Percentiles rank a stretch among this genome's conserved stretches.
phyloP scores from a whole-genome alignment of 2,329 filamentous ascomycete species.

The Coleophoma cylindrospora region DNA sequence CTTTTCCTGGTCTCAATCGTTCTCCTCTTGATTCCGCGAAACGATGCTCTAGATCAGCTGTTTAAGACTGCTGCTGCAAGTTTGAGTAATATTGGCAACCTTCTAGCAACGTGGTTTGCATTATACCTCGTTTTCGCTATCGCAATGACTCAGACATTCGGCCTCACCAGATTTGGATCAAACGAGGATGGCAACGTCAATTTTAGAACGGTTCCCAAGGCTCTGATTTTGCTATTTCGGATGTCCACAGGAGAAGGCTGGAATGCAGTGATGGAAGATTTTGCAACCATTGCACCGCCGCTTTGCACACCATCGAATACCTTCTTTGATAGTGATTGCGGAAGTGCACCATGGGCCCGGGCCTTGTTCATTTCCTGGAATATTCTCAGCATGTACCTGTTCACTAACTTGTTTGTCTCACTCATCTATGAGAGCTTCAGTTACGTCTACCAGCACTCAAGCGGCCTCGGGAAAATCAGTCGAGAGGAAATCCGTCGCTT shows the following conservation, averaged over 20 bases:
- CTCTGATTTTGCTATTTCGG: constrained; percentile 86
- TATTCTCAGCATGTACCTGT: constrained; percentile 99
- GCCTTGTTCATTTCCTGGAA: constrained; percentile 95
- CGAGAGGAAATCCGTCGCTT: constrained; percentile 92
- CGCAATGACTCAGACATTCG: constrained; percentile 92
- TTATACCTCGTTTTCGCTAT: constrained; percentile 96
- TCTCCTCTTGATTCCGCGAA: constrained; percentile 86
- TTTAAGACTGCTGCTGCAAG: constrained; percentile 98
- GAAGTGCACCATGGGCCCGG: constrained; percentile 83
- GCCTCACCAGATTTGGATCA: constrained; percentile 79
- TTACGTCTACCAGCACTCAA: constrained; percentile 96
- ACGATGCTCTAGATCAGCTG: constrained; percentile 93
- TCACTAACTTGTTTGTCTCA: constrained; percentile 96
- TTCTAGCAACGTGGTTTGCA: constrained; percentile 95
- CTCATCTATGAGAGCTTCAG: constrained; percentile 99
- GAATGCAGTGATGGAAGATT: constrained; percentile 97
- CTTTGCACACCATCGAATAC: constrained; percentile 67
- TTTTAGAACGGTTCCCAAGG: constrained; percentile 89
- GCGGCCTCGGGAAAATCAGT: constrained; percentile 83
- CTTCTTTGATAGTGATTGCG: constrained; percentile 90
- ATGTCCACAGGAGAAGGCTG: constrained; percentile 94
- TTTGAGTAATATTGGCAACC: constrained; percentile 82
- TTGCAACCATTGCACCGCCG: constrained; percentile 71
- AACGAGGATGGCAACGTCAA: constrained; percentile 77
- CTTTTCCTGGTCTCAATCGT: constrained; percentile 88